Conservation (phyloP, 129 eudicot genomes). For the Escallonia rubra region DNA sequence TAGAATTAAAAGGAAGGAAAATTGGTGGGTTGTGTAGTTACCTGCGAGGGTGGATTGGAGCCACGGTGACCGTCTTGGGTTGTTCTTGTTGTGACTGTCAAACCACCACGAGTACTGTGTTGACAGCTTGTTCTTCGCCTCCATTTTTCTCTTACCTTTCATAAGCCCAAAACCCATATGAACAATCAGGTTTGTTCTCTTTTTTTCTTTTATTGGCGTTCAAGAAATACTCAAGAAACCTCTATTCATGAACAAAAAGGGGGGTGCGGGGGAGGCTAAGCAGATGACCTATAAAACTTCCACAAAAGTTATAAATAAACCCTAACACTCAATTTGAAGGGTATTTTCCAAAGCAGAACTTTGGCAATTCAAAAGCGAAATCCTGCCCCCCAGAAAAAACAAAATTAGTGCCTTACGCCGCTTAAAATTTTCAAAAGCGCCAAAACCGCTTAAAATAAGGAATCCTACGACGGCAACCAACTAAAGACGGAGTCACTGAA, state of each 20-base stretch:
- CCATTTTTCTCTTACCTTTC: slow-evolving; percentile 32
- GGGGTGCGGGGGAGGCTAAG: no score
- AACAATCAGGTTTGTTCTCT: no score
- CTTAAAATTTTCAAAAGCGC: slow-evolving; percentile 6
- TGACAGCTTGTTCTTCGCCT: slow-evolving; percentile 49
- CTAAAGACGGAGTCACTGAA: no score
- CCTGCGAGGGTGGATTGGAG: slow-evolving; percentile 82
- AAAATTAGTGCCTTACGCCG: not conserved
- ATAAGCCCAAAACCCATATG: not conserved
- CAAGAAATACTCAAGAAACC: no score
- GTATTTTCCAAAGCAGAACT: no score
- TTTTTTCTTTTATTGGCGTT: no score
- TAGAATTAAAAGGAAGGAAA: not conserved
- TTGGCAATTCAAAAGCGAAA: no score
- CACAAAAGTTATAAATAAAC: not conserved
- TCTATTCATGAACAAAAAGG: no score
- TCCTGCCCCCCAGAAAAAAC: no score
- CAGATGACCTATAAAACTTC: no score
- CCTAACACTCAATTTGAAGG: not conserved
- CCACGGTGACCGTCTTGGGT: slow-evolving; percentile 69
- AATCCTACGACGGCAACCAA: not conserved
- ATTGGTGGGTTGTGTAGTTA: not conserved
- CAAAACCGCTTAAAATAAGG: not conserved
- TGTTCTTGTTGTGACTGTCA: slow-evolving; percentile 52
- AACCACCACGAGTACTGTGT: slow-evolving; percentile 93